Percentiles rank a stretch among this genome's conserved stretches.
Conservation (phyloP, 192 early-diverging fungal species). For the Coemansia sp. region DNA sequence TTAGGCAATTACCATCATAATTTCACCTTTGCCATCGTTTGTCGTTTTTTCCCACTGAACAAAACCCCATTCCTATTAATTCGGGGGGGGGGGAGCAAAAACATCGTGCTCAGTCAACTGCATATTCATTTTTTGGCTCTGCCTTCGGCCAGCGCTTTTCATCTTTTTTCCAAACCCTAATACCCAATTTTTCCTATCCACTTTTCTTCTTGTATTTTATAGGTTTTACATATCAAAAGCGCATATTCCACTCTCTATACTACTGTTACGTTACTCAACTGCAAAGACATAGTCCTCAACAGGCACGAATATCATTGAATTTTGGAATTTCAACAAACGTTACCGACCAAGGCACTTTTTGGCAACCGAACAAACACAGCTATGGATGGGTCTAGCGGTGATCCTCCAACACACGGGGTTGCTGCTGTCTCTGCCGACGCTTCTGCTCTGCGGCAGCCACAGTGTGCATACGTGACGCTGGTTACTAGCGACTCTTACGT, state of each 20-base stretch:
- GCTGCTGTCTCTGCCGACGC: background rate
- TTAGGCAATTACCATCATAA: too few relatives aligned
- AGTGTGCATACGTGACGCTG: slow-evolving; percentile 79
- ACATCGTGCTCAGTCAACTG: background rate
- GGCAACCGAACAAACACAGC: background rate
- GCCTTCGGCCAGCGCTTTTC: background rate
- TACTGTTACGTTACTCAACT: background rate
- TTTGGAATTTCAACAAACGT: background rate
- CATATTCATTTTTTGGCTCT: background rate
- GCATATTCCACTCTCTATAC: background rate
- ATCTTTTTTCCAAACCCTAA: background rate
- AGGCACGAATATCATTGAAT: background rate
- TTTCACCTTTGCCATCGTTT: too few relatives aligned
- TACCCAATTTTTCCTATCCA: background rate
- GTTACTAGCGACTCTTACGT: slow-evolving; percentile 85
- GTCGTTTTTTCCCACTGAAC: too few relatives aligned
- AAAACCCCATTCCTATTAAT: background rate
- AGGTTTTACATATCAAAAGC: too few relatives aligned
- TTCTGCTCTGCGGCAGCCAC: slow-evolving; percentile 3
- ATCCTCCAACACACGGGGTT: background rate
- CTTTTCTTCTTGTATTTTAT: background rate
- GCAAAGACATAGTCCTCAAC: background rate
- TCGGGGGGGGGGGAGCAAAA: background rate
- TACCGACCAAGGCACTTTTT: background rate
- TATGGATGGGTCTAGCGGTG: background rate